Evolutionary conservation across 768 basidiomycete species (phyloP), one percentile per base, ranked within the genome.

Genomic region (Mycena rebaudengoi): DNA sequence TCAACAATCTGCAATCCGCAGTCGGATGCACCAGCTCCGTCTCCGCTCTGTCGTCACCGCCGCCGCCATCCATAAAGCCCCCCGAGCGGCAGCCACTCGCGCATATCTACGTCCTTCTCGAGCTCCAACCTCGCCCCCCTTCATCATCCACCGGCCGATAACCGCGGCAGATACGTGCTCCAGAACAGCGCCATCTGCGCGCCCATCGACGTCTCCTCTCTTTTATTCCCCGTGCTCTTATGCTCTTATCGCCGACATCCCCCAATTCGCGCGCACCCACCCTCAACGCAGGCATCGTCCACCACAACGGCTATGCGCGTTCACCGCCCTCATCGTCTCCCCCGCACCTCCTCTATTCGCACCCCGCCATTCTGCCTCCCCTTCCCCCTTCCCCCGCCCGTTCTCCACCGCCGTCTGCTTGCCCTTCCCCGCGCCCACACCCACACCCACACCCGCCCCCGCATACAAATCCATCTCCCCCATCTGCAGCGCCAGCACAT

Each of bases 51-150:
- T 29, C 26, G 7, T 14, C 26, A 20, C 29, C 51, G 18, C 54
- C 30, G 33, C 62, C 62, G 43, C 62, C 62, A 55, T 58, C 58
- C n/a, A n/a, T n/a, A n/a, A 37, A 64, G 54, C 26, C 50, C 60
- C n/a, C 71, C 86, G 49, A 99, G 78, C 12, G 98, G 98, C 30
- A 91, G 77, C 73, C 97, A 99, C 0, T 96, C 97, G 30, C 84
- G 83, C 80, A 96, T 85, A 48, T 98, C 96, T 6, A 89, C 76
- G 73, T 99, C 97, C 76, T 99, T 98, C 62, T 98, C 95, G 63
- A 99, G 77, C 1, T 82, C 82, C 8, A 76, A 79, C 37, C 93
- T 77, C 18, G 75, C 66, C 3, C 91, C 90, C 26, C 95, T 75
- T 39, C 11, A 13, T 0, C 81, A 81, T 7, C n/a, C n/a, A n/a